A percentile compares a stretch with the other conserved stretches of the same genome.
Conservation (phyloP, 495 filamentous ascomycete genomes). For the Penicillium pulvis region DNA sequence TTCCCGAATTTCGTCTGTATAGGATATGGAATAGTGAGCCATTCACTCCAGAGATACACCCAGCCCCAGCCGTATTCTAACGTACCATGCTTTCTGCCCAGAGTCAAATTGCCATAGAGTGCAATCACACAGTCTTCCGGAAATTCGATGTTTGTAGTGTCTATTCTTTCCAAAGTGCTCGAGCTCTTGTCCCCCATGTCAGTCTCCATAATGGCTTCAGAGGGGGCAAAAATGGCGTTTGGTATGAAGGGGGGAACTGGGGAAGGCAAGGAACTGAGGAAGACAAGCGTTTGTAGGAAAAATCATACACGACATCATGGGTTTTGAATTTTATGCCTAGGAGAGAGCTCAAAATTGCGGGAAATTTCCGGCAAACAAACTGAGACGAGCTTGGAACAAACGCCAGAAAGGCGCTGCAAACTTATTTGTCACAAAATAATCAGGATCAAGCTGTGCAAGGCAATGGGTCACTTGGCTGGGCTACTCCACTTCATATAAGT, state of each 20-base stretch:
- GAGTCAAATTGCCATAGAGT: background rate
- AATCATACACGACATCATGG: background rate
- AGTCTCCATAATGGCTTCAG: background rate
- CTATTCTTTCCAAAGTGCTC: background rate
- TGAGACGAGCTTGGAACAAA: background rate
- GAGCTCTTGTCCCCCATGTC: background rate
- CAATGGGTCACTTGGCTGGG: too few relatives aligned
- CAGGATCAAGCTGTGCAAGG: too few relatives aligned
- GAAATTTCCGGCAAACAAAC: background rate
- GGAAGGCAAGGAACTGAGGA: background rate
- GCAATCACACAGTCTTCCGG: background rate
- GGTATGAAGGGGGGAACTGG: background rate
- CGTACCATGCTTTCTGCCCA: background rate
- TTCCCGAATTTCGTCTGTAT: constrained; percentile 6
- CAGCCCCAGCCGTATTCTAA: background rate
- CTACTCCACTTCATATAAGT: too few relatives aligned
- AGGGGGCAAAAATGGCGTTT: too few relatives aligned
- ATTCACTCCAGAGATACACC: background rate
- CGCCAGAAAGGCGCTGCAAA: background rate
- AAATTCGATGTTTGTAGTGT: background rate
- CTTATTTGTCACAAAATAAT: too few relatives aligned
- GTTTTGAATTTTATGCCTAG: background rate
- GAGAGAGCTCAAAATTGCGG: background rate
- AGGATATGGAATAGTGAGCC: background rate
- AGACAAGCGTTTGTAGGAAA: background rate